Evolutionary conservation across 2,329 filamentous ascomycete genomes (phyloP), one percentile per base, ranked within the genome.

Genomic region (Cadophora gregata): DNA sequence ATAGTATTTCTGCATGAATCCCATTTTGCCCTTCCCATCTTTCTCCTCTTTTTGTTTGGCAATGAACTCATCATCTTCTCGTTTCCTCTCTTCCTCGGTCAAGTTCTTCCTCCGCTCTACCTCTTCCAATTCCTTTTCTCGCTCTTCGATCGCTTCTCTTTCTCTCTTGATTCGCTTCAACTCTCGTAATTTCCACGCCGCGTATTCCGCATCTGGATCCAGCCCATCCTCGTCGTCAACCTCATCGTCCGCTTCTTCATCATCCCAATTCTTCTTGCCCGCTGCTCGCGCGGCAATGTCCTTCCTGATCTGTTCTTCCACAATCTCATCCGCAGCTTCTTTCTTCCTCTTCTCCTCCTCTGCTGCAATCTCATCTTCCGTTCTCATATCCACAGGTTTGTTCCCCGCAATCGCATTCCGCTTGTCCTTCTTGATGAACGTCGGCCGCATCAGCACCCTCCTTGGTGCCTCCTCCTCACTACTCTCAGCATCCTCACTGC

Each of bases 1-100:
- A 79, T 93, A 94, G 81, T 98, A 99, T 77, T 94, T 93, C 77
- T 97, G 94, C 91, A 98, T 93, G 78, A 89, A 97, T 1, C 86
- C 86, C 84, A 96, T 93, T 80, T 95, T 91, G 62, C 93, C 93
- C 68, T 90, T 90, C 60, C 83, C 79, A 73, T 90, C 88, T 79
- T 73, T 75, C 69, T 78, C 76, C 29, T 77, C 75, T 38, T 73
- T 75, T 60, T 98, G 95, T 71, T 85, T 84, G 0, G 89, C 89
- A 21, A 98, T 81, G 78, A 88, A 92, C 60, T 86, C 91, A 51
- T 89, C 86, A 78, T 99, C 96, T 78, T 99, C 96, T 66, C 88
- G 90, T 66, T 90, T 88, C 58, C 96, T 88, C 80, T 98, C 94
- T 74, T 95, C 93, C 47, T 90, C 89, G 0, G 91, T 96, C 64